These are phyloP conservation scores for Mycosphaerelloides madeirae DNA, from an alignment of 2,329 filamentous ascomycete species.

Conservation along the genomic window DNA sequence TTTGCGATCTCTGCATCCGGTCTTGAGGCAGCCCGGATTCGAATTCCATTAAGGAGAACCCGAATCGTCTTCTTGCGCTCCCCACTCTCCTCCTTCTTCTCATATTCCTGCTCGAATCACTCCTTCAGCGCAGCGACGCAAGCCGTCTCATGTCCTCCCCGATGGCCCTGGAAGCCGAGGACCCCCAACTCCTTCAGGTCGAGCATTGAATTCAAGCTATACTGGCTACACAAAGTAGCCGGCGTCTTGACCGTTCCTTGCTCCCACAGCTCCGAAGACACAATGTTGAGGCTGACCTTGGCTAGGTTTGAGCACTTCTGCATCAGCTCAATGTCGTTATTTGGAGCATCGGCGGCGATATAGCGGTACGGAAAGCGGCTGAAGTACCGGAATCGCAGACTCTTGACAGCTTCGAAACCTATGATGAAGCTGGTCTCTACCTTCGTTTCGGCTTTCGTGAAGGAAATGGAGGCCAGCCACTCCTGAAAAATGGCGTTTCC, in stretches of 20 bases:
- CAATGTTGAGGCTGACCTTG: constrained; percentile 4
- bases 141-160: not conserved
- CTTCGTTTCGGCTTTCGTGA: not conserved
- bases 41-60: no score
- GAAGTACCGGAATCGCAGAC: constrained; percentile 17
- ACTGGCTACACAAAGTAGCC: not conserved
- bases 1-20: no score
- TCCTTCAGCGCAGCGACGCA: not conserved
- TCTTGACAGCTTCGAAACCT: constrained; percentile 16
- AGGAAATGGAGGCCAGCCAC: constrained; percentile 7
- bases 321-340: constrained; percentile 16
- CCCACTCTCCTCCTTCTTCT: not conserved
- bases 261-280: not conserved
- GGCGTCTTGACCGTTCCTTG: not conserved
- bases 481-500: not conserved
- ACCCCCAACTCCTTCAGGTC: not conserved
- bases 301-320: constrained; percentile 13
- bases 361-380: constrained; percentile 7
- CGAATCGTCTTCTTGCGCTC: no score
- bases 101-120: constrained; percentile 5
- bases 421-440: constrained; percentile 5
- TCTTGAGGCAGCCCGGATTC: no score
- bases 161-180: not conserved
- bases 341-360: constrained; percentile 1
- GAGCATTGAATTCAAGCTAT: constrained; percentile 1